These are phyloP conservation scores for Cantharellus cinnabarinus DNA, from an alignment of 768 basidiomycete genomes.

Conservation along the genomic window DNA sequence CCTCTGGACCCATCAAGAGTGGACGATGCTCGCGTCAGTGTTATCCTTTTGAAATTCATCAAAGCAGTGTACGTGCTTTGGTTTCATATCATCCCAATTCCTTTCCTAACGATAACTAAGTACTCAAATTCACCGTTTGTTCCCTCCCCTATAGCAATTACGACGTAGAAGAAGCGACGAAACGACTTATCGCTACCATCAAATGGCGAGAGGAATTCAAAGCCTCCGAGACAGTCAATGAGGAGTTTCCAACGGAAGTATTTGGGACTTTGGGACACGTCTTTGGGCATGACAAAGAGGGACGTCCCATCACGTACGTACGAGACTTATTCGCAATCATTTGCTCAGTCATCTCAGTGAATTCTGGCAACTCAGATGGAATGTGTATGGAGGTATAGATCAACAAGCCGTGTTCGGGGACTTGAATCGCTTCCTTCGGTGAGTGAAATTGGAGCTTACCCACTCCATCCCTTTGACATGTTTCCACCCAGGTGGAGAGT, in stretches of 20 bases:
- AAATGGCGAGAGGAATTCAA: conserved; percentile 52
- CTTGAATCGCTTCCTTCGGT: conserved; percentile 57
- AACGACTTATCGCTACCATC: conserved; percentile 50
- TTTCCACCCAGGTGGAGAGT: conserved; percentile 44
- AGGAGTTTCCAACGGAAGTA: conserved; percentile 38
- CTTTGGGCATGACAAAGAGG: conserved; percentile 49
- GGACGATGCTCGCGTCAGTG: conserved; percentile 45
- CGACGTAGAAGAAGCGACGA: conserved; percentile 30
- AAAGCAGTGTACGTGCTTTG: conserved; percentile 36
- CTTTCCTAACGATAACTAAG: background rate
- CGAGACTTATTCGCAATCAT: background rate
- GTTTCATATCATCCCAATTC: background rate
- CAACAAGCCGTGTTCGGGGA: conserved; percentile 56
- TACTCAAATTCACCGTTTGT: background rate
- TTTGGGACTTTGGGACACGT: conserved; percentile 36
- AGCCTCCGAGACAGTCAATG: conserved; percentile 36
- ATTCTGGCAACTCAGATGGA: conserved; percentile 30
- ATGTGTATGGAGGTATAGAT: conserved; percentile 57
- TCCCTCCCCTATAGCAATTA: conserved; percentile 24
- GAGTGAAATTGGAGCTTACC: background rate
- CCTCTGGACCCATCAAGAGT: conserved; percentile 32
- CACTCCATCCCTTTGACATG: background rate
- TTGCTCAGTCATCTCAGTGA: background rate
- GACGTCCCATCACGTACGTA: conserved; percentile 45
- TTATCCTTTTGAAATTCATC: conserved; percentile 64